Evolutionary conservation across 2,329 filamentous ascomycete species (phyloP), one percentile per base, ranked within the genome.

Genomic region (Ceratocystis huliohia): DNA sequence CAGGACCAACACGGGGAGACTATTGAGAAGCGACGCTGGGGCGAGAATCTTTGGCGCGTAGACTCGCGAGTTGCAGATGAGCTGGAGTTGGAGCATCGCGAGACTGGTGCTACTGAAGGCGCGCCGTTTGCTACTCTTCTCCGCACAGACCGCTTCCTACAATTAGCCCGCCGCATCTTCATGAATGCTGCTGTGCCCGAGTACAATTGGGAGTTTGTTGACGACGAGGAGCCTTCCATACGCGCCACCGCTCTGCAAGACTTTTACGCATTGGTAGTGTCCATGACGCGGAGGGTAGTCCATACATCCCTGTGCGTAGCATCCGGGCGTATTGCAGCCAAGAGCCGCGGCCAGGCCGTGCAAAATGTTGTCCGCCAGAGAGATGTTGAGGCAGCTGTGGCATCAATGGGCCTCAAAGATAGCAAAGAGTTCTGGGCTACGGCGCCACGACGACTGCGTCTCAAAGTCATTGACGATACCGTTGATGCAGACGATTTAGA

Each of bases 221-320:
- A 81, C 22, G 80, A 83, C 66, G 25, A 78, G 2, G 78, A 78
- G 2, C 91, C 91, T 0, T 84, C 87, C 0, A 83, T 96, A 25
- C 85, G 88, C 70, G 82, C 85, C 5, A 91, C 89, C 1, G 85
- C 88, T 0, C 80, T 95, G n/a, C 80, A 83, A 4, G 89, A 94
- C 70, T 87, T 96, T 57, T 81, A 91, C 71, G 82, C 82, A 7
- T 74, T 96, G 1, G 78, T 82, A 0, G 73, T 88, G 1, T 88
- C 82, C 65, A 70, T 94, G 15, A 92, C 88, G 0, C 84, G 83
- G 67, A 81, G 88, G 13, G 75, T 96, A 1, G 78, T 94, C 1
- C 83, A 88, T 61, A 83, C 88, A 0, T 78, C 84, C 0, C 76
- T 94, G 0, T 88, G 87, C 71, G 82, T 90, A 67, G 83, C 87